Base-by-base conservation (phyloP, 768 basidiomycete species). In the Cantharellus cinnabarinus region DNA sequence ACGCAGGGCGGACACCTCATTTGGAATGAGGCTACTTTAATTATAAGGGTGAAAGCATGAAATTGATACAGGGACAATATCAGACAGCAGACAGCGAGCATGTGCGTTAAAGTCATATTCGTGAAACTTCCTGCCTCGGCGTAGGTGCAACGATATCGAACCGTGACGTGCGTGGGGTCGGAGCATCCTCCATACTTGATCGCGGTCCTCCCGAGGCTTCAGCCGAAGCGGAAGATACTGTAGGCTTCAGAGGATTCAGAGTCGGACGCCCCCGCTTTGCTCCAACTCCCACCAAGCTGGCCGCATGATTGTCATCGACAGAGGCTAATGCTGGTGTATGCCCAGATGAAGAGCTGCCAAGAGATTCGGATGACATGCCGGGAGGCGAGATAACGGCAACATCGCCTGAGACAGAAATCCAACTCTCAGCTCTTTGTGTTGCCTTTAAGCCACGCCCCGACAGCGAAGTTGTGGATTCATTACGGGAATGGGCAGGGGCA, bases 111-210 rank as follows among this genome's bases (percentile, higher is more conserved):
- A 48, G 10, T 48, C 44, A 10, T 10, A 48, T 48, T 10, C 44
- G 29, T 10, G 29, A 48, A 1, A 1, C 20, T 29, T 29, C 20
- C 20, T 29, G 20, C 20, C 20, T 29, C 20, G 52, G 52, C 35
- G 38, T 10, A 37, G 61, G 61, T 14, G 61, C 54, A 20, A 62
- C 61, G 41, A 62, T 62, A 42, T 62, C 61, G 34, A 62, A 62
- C 48, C 60, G 61, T 42, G 61, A 62, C 15, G 58, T 10, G 41
- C 61, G 57, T 14, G 60, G 61, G 14, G 59, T 62, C 15, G 50
- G 38, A 4, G 55, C 50, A 41, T 62, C 61, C 10, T 54, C 52
- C 10, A 54, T 37, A 37, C 52, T 54, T 10, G 52, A 37, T 37
- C 52, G 10, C 7, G 52, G 52, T 7, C 52, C 52, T 37, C 35